Percentiles rank a stretch among this genome's conserved stretches.
Evolutionary conservation across 257 asterid species (phyloP).

Genomic region (Jasminum sambac): DNA sequence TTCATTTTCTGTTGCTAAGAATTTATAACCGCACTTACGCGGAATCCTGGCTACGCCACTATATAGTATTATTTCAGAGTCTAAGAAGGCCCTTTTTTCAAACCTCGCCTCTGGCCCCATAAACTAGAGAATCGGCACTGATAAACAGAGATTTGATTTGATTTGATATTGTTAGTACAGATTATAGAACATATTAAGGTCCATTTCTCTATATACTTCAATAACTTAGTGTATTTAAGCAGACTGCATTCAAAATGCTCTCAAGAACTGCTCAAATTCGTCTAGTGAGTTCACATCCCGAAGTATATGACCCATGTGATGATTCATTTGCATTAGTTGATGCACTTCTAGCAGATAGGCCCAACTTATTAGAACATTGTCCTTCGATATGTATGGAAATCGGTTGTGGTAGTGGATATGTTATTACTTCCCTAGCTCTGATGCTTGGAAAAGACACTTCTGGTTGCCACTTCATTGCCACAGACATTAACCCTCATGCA

Average conservation of each 20-base stretch:
- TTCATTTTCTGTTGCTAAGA: no score
- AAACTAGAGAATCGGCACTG: no score
- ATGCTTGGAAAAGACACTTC: constrained; percentile 51
- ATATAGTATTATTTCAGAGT: no score
- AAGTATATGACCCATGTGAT: constrained; percentile 95
- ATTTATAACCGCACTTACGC: no score
- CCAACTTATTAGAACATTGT: constrained; percentile 55
- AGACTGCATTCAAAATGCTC: constrained; percentile 43
- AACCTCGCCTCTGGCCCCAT: no score
- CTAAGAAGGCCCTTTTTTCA: no score
- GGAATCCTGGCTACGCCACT: no score
- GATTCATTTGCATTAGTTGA: constrained; percentile 92
- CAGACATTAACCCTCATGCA: constrained; percentile 87
- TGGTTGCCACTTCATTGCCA: constrained; percentile 56
- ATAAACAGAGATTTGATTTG: no score
- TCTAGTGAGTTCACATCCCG: constrained; percentile 85
- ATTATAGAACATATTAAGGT: neutral
- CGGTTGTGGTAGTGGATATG: constrained; percentile 96
- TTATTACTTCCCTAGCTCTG: constrained; percentile 82
- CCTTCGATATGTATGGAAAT: constrained; percentile 85
- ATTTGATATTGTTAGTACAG: neutral
- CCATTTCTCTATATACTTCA: neutral
- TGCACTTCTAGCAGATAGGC: constrained; percentile 86
- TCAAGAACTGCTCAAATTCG: constrained; percentile 61
- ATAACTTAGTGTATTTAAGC: constrained; percentile 3